These are phyloP conservation scores for Coemansia guatemalensis DNA, from an alignment of 192 early-diverging fungal genomes.

Conservation along the genomic window DNA sequence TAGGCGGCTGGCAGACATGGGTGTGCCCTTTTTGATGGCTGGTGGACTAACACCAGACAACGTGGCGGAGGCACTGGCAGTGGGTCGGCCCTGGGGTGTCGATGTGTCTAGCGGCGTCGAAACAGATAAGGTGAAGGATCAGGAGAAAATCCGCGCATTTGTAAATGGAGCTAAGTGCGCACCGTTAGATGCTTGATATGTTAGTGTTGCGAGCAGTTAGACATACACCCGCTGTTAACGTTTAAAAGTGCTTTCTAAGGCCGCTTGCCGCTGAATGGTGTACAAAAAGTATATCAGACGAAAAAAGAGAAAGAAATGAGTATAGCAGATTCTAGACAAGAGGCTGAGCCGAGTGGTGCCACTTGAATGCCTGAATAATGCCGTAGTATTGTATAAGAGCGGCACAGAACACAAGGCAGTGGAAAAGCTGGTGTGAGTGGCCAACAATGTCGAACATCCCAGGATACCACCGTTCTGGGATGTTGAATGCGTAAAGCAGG, in stretches of 20 bases:
- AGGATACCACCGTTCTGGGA: constrained; percentile 85
- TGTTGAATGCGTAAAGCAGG: constrained; percentile 77
- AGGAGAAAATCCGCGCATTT: constrained; percentile 72
- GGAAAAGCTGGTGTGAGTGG: constrained; percentile 94
- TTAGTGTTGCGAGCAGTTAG: too few species aligned
- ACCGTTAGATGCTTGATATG: not conserved
- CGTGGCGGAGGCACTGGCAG: constrained; percentile 68
- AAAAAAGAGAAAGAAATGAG: not conserved
- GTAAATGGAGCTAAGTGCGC: constrained; percentile 52
- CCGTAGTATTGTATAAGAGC: constrained; percentile 77
- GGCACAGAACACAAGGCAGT: constrained; percentile 77
- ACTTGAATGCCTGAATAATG: constrained; percentile 61
- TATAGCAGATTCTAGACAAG: constrained; percentile 15
- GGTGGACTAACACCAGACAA: constrained; percentile 87
- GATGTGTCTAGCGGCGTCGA: constrained; percentile 96
- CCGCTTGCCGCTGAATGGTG: not conserved
- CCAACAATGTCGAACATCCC: constrained; percentile 82
- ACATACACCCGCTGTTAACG: too few species aligned
- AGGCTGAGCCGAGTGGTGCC: constrained; percentile 51
- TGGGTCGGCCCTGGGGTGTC: constrained; percentile 77
- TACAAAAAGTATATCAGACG: not conserved
- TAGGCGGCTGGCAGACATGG: constrained; percentile 45
- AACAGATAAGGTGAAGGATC: constrained; percentile 76
- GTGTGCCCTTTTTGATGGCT: constrained; percentile 78
- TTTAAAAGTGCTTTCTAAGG: not conserved